Percentiles rank a stretch among this genome's conserved stretches.
phyloP scores from a whole-genome alignment of 805 yeast species.

The Ogataea parapolymorpha region DNA sequence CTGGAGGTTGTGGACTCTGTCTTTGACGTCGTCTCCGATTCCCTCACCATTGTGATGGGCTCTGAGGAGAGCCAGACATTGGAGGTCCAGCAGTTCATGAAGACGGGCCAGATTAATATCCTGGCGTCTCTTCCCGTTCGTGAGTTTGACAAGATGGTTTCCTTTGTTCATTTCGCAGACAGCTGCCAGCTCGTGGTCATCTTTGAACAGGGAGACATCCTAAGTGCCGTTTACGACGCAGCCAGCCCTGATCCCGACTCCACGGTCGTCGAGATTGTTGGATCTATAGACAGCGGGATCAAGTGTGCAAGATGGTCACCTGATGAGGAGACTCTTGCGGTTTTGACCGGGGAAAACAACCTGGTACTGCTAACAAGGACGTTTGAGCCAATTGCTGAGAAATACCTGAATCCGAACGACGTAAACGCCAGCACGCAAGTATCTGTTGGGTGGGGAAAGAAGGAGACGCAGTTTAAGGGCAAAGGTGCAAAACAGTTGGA shows the following conservation, averaged over 20 bases:
- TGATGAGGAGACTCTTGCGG: conserved; percentile 80
- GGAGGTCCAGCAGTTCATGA: conserved; percentile 76
- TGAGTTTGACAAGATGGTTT: conserved; percentile 41
- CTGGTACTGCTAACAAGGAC: conserved; percentile 66
- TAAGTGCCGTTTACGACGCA: conserved; percentile 59
- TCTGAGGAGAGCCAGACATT: conserved; percentile 49
- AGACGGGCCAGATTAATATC: conserved; percentile 53
- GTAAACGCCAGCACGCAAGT: conserved; percentile 74
- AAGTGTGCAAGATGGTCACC: conserved; percentile 80
- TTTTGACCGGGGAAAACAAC: conserved; percentile 61
- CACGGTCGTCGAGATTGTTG: conserved; percentile 71
- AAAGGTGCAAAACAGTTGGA: conserved; percentile 81
- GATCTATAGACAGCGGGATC: conserved; percentile 76
- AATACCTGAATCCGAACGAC: conserved; percentile 56
- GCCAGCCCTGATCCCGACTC: conserved; percentile 43
- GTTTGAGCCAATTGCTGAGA: conserved; percentile 78
- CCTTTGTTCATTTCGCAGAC: conserved; percentile 70
- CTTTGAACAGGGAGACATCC: conserved; percentile 72
- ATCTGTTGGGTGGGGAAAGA: conserved; percentile 97
- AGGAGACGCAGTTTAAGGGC: conserved; percentile 95
- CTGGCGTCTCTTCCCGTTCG: conserved; percentile 60
- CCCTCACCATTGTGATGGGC: conserved; percentile 63
- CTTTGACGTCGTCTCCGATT: conserved; percentile 73
- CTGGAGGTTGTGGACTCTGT: conserved; percentile 49
- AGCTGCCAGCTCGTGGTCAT: conserved; percentile 62